Percentiles rank a stretch among this genome's conserved stretches.
phyloP scores from a whole-genome alignment of 208 protist species.

The Crithidia sp. region DNA sequence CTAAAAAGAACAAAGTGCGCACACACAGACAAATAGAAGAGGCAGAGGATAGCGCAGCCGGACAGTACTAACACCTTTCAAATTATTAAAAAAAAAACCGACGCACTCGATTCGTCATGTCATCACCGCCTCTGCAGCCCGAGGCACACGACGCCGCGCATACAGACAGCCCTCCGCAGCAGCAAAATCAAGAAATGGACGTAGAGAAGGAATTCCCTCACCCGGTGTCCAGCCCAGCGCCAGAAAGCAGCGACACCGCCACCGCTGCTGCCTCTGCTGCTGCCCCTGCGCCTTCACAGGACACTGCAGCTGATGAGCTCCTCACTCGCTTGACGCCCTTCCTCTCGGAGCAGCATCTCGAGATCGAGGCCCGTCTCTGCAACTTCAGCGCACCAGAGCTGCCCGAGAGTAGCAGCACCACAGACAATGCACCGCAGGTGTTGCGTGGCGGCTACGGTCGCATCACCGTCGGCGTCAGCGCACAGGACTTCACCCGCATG shows the following conservation, averaged over 20 bases:
- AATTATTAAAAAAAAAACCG: too few species aligned
- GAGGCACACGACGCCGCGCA: neutral
- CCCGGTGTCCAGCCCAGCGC: too few species aligned
- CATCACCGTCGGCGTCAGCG: constrained; percentile 46
- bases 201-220: too few species aligned
- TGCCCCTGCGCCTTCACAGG: neutral
- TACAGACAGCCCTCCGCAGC: too few species aligned
- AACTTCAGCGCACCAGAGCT: constrained; percentile 23
- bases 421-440: constrained; percentile 2
- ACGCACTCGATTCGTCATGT: too few species aligned
- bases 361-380: constrained; percentile 79
- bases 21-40: too few species aligned
- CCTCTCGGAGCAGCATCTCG: constrained; percentile 37
- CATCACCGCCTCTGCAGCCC: neutral
- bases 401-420: neutral
- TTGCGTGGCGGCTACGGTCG: neutral
- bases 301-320: constrained; percentile 22
- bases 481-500: constrained; percentile 47
- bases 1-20: too few species aligned
- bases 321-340: constrained; percentile 37
- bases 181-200: too few species aligned
- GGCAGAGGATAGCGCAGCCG: too few species aligned
- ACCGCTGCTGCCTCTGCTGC: neutral
- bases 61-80: too few species aligned
- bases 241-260: neutral